Evolutionary conservation across 2,329 filamentous ascomycete genomes (phyloP).

Genomic region (Penicillium sp.): DNA sequence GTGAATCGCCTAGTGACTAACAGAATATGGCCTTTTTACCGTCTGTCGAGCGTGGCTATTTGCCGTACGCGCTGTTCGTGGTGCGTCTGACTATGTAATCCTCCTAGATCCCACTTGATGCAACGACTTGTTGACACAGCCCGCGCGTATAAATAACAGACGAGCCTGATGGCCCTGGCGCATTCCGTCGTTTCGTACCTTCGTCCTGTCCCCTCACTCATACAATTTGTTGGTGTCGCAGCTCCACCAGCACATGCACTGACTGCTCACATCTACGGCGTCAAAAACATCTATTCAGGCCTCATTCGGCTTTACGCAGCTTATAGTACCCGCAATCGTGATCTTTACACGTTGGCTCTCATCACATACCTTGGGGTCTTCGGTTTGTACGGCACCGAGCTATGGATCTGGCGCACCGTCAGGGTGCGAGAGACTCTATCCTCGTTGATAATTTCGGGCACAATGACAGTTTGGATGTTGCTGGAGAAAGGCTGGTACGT

Average conservation of each 20-base stretch:
- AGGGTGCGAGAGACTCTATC: slow-evolving; percentile 1
- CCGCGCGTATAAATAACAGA: slow-evolving; percentile 12
- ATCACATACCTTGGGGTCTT: slow-evolving; percentile 30
- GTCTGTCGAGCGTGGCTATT: slow-evolving; percentile 18
- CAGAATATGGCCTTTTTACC: slow-evolving; percentile 10
- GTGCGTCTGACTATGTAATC: neutral
- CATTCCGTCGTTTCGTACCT: slow-evolving; percentile 28
- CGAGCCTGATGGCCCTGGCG: slow-evolving; percentile 20
- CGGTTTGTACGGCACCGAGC: slow-evolving; percentile 5
- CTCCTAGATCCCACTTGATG: neutral
- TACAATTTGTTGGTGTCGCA: slow-evolving; percentile 26
- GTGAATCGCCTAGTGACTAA: neutral
- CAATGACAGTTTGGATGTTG: slow-evolving; percentile 7
- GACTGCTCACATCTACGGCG: slow-evolving; percentile 32
- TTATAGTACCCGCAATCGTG: slow-evolving; percentile 29
- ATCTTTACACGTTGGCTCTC: slow-evolving; percentile 31
- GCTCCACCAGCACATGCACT: slow-evolving; percentile 24
- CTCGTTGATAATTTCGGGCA: neutral
- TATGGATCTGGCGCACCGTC: slow-evolving; percentile 5
- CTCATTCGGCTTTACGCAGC: slow-evolving; percentile 33
- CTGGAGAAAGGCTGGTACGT: slow-evolving; percentile 6
- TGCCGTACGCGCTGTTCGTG: slow-evolving; percentile 28
- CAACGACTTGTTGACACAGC: neutral
- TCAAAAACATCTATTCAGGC: slow-evolving; percentile 35
- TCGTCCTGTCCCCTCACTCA: slow-evolving; percentile 18